Evolutionary conservation across 805 yeast genomes (phyloP), one percentile per base, ranked within the genome.

Genomic region (Lipomyces anomalus): DNA sequence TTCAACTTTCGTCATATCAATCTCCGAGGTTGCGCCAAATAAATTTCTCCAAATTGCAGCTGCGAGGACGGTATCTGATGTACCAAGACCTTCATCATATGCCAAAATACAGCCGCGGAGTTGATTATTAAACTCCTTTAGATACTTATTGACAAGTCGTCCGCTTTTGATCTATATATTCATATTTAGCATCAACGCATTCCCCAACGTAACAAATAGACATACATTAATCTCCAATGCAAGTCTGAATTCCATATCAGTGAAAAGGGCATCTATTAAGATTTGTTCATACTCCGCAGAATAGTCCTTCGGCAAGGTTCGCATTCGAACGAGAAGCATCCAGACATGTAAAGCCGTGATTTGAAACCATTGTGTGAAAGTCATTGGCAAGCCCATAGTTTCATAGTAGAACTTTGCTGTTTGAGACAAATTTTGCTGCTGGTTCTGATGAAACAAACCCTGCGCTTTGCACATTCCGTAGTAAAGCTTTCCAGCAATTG

Each of bases 291-390:
- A 92, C 61, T 82, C 83, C 57, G 78, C 78, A 34, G 96, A 94
- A 61, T 85, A 80, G 59, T 86, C 82, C 63, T 82, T 82, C 0
- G 97, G 97, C 83, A 92, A 74, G 6, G 94, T 94, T 64, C 99
- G 79, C 96, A 92, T 89, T 62, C 98, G 80, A 16, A 85, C 95
- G 55, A 83, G 82, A 38, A 92, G 71, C 60, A 92, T 80, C 99
- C 99, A 92, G 48, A 85, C 79, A 65, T 92, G 98, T 55, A 92
- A 72, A 1, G 82, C 72, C 4, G 95, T 84, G 51, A 92, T 83
- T 67, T 90, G 97, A 64, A 82, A 90, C 95, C 96, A 90, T 65
- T 88, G 95, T n/a, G 90, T 79, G 61, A 90, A 89, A 0, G 97
- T 82, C 61, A 76, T 73, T 29, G 95, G 95, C 59, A 92, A 69